Percentiles rank a stretch among this genome's conserved stretches.
phyloP scores from a whole-genome alignment of 2,329 filamentous ascomycete species.

The Ascochyta rabiei region DNA sequence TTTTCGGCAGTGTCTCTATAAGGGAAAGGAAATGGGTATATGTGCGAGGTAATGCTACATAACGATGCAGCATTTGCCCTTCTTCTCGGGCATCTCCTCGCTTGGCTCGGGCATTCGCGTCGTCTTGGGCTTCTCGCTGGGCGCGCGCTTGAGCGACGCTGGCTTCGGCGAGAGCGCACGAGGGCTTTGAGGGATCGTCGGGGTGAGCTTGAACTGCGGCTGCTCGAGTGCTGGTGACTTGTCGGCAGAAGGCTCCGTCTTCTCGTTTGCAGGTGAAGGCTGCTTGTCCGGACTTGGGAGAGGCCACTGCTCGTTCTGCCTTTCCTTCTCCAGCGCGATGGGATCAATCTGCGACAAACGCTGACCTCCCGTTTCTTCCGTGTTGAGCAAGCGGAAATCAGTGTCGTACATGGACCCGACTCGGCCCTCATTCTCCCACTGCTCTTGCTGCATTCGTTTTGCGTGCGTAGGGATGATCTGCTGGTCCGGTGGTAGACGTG shows the following conservation, averaged over 20 bases:
- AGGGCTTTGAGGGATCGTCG: slow-evolving; percentile 48
- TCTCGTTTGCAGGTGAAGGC: slow-evolving; percentile 29
- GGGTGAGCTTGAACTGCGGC: slow-evolving; percentile 55
- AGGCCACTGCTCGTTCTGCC: slow-evolving; percentile 43
- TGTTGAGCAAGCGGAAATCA: slow-evolving; percentile 81
- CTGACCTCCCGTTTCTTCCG: slow-evolving; percentile 57
- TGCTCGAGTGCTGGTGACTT: slow-evolving; percentile 49
- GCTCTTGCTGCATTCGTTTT: slow-evolving; percentile 86
- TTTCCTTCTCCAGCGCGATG: slow-evolving; percentile 37
- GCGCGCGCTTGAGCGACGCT: slow-evolving; percentile 29
- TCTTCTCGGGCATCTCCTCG: slow-evolving; percentile 63
- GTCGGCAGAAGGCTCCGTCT: slow-evolving; percentile 27
- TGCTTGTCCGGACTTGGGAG: slow-evolving; percentile 41
- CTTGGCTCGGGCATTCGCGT: slow-evolving; percentile 61
- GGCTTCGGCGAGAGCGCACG: slow-evolving; percentile 36
- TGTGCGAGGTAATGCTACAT: slow-evolving; percentile 61
- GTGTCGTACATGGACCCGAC: slow-evolving; percentile 85
- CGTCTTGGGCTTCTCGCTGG: slow-evolving; percentile 46
- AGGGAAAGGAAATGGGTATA: slow-evolving; percentile 37
- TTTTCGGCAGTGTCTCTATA: slow-evolving; percentile 26
- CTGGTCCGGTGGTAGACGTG: slow-evolving; percentile 89
- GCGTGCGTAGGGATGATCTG: slow-evolving; percentile 95
- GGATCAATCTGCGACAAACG: slow-evolving; percentile 41
- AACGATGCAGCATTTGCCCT: slow-evolving; percentile 74
- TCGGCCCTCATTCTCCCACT: slow-evolving; percentile 91